Evolutionary conservation across 306 rosid genomes (phyloP).

Genomic region (Glycine soja): DNA sequence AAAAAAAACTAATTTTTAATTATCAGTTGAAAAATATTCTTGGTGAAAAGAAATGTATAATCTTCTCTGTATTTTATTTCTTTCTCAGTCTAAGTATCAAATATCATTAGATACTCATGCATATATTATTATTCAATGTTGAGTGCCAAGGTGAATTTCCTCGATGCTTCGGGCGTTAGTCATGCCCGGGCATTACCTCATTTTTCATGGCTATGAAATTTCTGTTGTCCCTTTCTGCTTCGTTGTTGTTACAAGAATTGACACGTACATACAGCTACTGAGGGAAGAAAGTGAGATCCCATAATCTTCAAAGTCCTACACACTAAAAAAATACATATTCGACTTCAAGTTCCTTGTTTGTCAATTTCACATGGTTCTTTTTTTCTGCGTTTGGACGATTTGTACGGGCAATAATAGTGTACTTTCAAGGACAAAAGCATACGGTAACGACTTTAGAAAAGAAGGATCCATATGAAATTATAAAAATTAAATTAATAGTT

Average conservation of each 20-base stretch:
- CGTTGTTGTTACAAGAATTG: constrained; percentile 3
- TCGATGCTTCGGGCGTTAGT: constrained; percentile 11
- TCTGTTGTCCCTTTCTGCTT: not conserved
- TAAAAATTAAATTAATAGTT: too few relatives aligned
- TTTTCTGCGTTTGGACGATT: not conserved
- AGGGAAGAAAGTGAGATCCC: too few relatives aligned
- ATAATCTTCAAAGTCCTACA: not conserved
- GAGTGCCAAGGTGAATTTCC: not conserved
- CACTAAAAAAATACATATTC: not conserved
- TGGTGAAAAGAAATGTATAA: too few relatives aligned
- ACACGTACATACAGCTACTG: not conserved
- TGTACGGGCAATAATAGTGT: not conserved
- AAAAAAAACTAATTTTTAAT: too few relatives aligned
- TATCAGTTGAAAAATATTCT: too few relatives aligned
- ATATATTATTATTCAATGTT: not conserved
- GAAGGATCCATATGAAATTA: too few relatives aligned
- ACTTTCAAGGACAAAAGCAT: constrained; percentile 21
- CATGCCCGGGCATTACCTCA: not conserved
- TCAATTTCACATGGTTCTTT: not conserved
- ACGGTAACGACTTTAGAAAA: not conserved
- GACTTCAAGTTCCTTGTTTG: constrained; percentile 3
- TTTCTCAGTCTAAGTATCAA: not conserved
- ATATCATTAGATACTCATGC: not conserved
- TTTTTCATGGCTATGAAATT: constrained; percentile 17
- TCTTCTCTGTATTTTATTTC: not conserved